Conservation (phyloP, 768 basidiomycete species). For the Pulveroboletus ravenelii region DNA sequence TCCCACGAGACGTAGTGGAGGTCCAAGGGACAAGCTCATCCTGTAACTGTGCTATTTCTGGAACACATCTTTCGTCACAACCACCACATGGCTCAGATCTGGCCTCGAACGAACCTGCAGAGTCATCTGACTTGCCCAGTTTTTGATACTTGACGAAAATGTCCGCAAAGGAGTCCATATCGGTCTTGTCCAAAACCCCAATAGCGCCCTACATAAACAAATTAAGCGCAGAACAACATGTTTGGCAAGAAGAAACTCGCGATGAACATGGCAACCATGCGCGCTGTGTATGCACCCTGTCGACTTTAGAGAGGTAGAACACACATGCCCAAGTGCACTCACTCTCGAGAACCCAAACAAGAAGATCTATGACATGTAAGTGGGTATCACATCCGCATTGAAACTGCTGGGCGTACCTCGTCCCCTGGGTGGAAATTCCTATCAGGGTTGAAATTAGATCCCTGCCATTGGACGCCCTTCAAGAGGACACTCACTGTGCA, state of each 20-base stretch:
- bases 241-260: constrained; percentile 1
- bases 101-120: constrained; percentile 34
- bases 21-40: constrained; percentile 52
- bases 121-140: constrained; percentile 50
- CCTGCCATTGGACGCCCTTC: not conserved
- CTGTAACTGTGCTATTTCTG: constrained; percentile 38
- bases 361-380: constrained; percentile 50
- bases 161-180: constrained; percentile 67
- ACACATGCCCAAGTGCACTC: constrained; percentile 11
- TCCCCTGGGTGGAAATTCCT: constrained; percentile 72
- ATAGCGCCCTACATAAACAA: constrained; percentile 50
- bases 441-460: not conserved
- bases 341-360: constrained; percentile 76
- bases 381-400: not conserved
- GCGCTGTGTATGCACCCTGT: constrained; percentile 72
- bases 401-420: constrained; percentile 41
- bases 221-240: not conserved
- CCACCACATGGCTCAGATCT: not conserved
- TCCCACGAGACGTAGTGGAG: constrained; percentile 47
- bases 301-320: constrained; percentile 2
- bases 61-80: not conserved
- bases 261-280: constrained; percentile 66
- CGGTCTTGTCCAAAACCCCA: constrained; percentile 61
- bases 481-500: constrained; percentile 52
- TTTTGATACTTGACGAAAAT: constrained; percentile 62